Evolutionary conservation across 805 yeast species (phyloP).

Genomic region (Candida adriatica): DNA sequence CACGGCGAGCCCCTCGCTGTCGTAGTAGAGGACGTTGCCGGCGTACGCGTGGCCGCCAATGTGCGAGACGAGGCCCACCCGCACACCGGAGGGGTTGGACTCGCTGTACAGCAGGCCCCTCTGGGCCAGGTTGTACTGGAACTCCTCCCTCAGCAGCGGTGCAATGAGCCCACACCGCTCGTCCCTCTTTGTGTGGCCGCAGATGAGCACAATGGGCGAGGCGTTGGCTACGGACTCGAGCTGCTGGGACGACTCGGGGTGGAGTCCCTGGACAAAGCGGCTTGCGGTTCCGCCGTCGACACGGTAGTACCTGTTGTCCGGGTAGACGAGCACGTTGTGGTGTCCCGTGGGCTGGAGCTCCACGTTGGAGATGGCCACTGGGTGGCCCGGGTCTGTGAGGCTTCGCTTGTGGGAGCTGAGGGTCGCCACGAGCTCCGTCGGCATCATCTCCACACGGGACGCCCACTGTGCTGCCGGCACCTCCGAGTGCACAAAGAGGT

Average conservation of each 20-base stretch:
- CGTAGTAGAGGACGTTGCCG: conserved; percentile 64
- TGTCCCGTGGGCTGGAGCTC: conserved; percentile 20
- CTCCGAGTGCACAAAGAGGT: conserved; percentile 46
- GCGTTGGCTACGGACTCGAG: conserved; percentile 19
- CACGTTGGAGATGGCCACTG: conserved; percentile 44
- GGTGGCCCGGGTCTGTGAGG: conserved; percentile 36
- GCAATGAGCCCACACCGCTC: conserved; percentile 63
- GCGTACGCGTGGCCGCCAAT: conserved; percentile 86
- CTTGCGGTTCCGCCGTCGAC: conserved; percentile 12
- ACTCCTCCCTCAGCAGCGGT: conserved; percentile 48
- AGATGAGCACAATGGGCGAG: conserved; percentile 37
- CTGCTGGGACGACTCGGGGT: conserved; percentile 20
- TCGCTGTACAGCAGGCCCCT: conserved; percentile 26
- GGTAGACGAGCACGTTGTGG: conserved; percentile 38
- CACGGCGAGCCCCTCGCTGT: conserved; percentile 30
- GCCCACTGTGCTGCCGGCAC: conserved; percentile 30
- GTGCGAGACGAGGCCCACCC: conserved; percentile 60
- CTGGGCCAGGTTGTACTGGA: conserved; percentile 32
- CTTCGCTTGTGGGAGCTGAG: conserved; percentile 30
- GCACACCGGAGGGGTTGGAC: conserved; percentile 23
- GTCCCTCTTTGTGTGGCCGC: conserved; percentile 64
- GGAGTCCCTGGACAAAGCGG: conserved; percentile 34
- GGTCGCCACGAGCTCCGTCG: conserved; percentile 36
- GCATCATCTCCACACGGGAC: conserved; percentile 41
- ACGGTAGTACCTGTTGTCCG: conserved; percentile 40